These are phyloP conservation scores for Pinus tabuliformis DNA, from an alignment of 75 land plant species.

Conservation along the genomic window DNA sequence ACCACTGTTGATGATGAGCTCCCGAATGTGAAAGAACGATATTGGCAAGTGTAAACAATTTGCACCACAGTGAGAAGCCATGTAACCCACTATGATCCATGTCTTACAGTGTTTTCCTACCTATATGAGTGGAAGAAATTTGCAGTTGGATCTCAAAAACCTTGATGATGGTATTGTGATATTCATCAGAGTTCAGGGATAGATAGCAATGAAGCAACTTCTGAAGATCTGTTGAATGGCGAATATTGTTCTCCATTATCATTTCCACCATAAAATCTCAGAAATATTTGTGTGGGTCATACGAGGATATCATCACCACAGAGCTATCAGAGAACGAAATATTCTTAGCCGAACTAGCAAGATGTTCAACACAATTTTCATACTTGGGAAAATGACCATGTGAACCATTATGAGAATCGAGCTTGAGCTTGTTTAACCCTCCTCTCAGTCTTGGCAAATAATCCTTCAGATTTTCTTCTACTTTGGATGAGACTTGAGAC, in stretches of 20 bases:
- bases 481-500: neutral
- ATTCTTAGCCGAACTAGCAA: neutral
- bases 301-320: too few species aligned
- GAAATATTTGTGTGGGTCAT: conserved; percentile 30
- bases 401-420: neutral
- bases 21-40: too few species aligned
- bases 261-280: conserved; percentile 84
- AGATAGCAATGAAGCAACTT: conserved; percentile 77
- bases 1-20: too few species aligned
- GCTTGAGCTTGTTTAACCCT: neutral
- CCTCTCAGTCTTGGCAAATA: neutral
- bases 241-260: conserved; percentile 64
- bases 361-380: neutral
- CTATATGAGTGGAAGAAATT: too few species aligned
- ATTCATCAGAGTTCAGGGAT: conserved; percentile 64
- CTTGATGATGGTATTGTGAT: conserved; percentile 66
- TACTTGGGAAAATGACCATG: neutral
- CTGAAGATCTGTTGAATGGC: conserved; percentile 44
- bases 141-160: conserved; percentile 28
- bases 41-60: too few species aligned
- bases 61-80: too few species aligned
- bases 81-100: too few species aligned
- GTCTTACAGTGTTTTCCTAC: too few species aligned
- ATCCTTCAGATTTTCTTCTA: neutral
- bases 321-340: too few species aligned